A percentile compares a stretch with the other conserved stretches of the same genome.
Evolutionary conservation across 345 rosid species (phyloP).

Genomic region (Trapa bicornis): DNA sequence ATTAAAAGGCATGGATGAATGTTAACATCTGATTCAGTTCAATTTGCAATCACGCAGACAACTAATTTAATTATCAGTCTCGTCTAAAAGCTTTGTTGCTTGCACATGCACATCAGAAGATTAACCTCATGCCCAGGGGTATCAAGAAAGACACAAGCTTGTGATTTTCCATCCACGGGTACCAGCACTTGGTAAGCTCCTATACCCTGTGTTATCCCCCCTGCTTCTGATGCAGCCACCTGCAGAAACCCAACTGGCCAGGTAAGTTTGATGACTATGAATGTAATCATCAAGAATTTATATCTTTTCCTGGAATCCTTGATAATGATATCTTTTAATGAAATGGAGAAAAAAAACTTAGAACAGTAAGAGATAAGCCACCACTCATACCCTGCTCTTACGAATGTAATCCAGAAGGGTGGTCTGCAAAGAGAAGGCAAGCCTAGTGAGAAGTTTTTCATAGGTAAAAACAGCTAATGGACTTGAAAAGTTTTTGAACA

Average conservation of each 20-base stretch:
- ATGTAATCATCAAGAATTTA: neutral
- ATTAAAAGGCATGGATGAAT: too few relatives aligned
- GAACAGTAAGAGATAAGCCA: constrained; percentile 7
- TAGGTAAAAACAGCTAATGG: neutral
- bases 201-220: constrained; percentile 97
- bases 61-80: neutral
- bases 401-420: constrained; percentile 89
- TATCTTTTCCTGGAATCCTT: neutral
- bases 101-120: neutral
- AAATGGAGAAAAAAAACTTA: constrained; percentile 1
- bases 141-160: constrained; percentile 88
- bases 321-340: neutral
- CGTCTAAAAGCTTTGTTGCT: neutral
- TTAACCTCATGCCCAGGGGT: constrained; percentile 99
- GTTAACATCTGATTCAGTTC: neutral
- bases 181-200: constrained; percentile 83
- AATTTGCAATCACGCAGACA: neutral
- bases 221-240: constrained; percentile 97
- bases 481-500: neutral
- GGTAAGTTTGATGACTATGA: neutral
- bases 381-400: constrained; percentile 67
- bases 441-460: neutral
- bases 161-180: constrained; percentile 70
- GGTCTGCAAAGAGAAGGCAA: constrained; percentile 49
- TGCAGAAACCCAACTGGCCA: constrained; percentile 25